Evolutionary conservation across 2,329 filamentous ascomycete genomes (phyloP).

Genomic region (Penicillium capsulatum): DNA sequence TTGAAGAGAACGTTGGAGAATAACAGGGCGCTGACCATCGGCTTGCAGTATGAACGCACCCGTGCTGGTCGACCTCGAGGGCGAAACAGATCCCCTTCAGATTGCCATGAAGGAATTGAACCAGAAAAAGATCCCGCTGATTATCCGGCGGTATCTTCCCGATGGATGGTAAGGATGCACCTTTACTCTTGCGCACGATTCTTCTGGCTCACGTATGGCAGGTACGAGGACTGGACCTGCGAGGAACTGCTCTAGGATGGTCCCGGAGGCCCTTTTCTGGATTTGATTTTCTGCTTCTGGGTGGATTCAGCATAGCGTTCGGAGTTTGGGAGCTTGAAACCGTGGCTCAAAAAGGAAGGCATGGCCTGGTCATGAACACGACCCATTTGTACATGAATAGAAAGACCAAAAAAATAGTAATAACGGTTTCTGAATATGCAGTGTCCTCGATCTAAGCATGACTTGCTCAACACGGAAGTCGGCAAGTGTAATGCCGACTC

Average conservation of each 20-base stretch:
- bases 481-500: no score
- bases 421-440: conserved; percentile 16
- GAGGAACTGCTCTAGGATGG: conserved; percentile 70
- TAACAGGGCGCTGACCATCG: conserved; percentile 22
- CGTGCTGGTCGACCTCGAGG: conserved; percentile 91
- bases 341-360: conserved; percentile 21
- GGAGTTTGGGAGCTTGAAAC: conserved; percentile 36
- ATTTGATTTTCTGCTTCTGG: conserved; percentile 19
- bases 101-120: conserved; percentile 96
- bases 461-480: no score
- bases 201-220: conserved; percentile 32
- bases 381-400: conserved; percentile 20
- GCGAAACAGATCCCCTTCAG: conserved; percentile 94
- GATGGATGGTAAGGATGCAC: conserved; percentile 78
- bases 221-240: conserved; percentile 99
- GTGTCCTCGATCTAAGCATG: neutral
- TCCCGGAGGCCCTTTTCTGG: conserved; percentile 12
- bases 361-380: conserved; percentile 10
- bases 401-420: conserved; percentile 22
- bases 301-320: conserved; percentile 39
- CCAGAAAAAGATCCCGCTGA: conserved; percentile 97
- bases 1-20: no score
- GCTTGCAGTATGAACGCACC: conserved; percentile 84
- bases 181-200: neutral
- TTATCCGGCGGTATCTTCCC: conserved; percentile 90